Conservation (phyloP, 768 basidiomycete genomes). For the Mycena sanguinolenta region DNA sequence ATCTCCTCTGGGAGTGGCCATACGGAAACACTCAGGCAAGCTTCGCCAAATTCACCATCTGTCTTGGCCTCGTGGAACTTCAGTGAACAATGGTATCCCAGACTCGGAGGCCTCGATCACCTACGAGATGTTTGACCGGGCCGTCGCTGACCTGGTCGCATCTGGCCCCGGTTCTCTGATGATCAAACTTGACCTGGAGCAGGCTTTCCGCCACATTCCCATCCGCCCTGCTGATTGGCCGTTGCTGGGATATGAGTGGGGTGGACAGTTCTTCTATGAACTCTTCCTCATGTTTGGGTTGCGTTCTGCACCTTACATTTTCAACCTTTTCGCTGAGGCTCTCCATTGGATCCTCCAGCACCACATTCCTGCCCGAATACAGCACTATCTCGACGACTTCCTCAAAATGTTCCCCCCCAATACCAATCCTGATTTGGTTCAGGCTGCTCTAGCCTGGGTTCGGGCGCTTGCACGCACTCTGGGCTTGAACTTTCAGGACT, state of each 20-base stretch:
- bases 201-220: conserved; percentile 10
- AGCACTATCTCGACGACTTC: not conserved
- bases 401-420: not conserved
- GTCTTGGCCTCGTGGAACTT: not conserved
- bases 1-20: too few species aligned
- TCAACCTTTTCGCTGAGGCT: too few species aligned
- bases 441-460: not conserved
- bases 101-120: not conserved
- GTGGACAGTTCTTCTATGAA: too few species aligned
- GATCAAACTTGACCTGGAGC: conserved; percentile 14
- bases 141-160: conserved; percentile 1
- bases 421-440: not conserved
- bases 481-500: not conserved
- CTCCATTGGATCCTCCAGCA: not conserved
- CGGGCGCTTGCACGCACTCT: not conserved
- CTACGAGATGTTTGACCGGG: conserved; percentile 11
- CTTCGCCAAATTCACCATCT: not conserved
- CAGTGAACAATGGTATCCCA: conserved; percentile 1
- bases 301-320: too few species aligned
- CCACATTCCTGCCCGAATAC: not conserved
- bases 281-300: too few species aligned
- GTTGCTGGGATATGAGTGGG: conserved; percentile 8
- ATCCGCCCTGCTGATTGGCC: conserved; percentile 12
- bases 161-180: conserved; percentile 14
- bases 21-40: too few species aligned